Percentiles rank a stretch among this genome's conserved stretches.
These are phyloP conservation scores for Quercus phellos DNA, from an alignment of 331 rosid species.

Conservation along the genomic window DNA sequence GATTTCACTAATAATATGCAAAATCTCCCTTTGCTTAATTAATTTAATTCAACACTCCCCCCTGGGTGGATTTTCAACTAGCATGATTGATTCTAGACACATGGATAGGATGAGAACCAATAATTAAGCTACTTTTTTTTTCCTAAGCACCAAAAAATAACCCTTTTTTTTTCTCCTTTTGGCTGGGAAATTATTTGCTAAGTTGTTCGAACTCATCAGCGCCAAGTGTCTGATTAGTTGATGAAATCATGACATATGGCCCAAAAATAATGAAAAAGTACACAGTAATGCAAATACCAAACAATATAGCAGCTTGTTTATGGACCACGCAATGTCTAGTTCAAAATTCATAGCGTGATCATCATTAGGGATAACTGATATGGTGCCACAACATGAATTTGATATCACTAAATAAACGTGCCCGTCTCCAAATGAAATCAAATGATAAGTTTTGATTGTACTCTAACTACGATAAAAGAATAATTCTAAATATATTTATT, in stretches of 20 bases:
- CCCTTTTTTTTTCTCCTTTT: neutral
- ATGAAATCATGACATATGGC: neutral
- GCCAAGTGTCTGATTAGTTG: neutral
- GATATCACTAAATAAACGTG: constrained; percentile 11
- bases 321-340: neutral
- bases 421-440: constrained; percentile 15
- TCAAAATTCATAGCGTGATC: neutral
- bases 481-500: constrained; percentile 3
- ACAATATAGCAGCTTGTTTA: neutral
- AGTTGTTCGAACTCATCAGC: neutral
- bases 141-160: neutral
- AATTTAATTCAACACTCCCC: neutral
- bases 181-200: neutral
- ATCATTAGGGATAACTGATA: neutral
- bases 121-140: neutral
- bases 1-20: neutral
- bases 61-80: too few species aligned
- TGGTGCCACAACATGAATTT: constrained; percentile 23
- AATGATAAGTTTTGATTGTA: constrained; percentile 15
- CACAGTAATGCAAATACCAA: neutral
- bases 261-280: neutral
- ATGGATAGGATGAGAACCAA: neutral
- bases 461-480: constrained; percentile 1
- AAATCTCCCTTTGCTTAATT: neutral
- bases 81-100: neutral